phyloP scores from a whole-genome alignment of 2,329 filamentous ascomycete species.

The Fusarium buharicum region DNA sequence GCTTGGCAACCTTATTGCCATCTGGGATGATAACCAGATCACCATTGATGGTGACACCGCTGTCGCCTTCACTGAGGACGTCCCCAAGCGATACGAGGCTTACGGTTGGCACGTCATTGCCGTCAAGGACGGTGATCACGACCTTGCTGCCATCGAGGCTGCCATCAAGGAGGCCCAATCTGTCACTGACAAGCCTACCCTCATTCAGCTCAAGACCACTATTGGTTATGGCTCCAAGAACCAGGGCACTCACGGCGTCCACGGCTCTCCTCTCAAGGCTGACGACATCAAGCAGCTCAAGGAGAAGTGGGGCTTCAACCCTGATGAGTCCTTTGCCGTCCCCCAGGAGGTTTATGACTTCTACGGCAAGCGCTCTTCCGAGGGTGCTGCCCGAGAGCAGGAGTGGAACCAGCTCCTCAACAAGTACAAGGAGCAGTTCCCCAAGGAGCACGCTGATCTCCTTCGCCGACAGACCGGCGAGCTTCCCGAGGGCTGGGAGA shows the following conservation, averaged over 20 bases:
- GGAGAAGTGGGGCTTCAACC: constrained; percentile 95
- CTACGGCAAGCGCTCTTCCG: constrained; percentile 84
- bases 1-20: constrained; percentile 94
- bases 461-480: constrained; percentile 81
- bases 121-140: constrained; percentile 88
- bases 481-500: constrained; percentile 97
- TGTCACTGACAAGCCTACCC: constrained; percentile 93
- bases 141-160: constrained; percentile 86
- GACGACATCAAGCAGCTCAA: constrained; percentile 96
- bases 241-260: constrained; percentile 93
- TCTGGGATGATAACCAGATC: constrained; percentile 99
- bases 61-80: constrained; percentile 96
- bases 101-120: constrained; percentile 94
- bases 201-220: constrained; percentile 97
- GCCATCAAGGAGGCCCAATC: constrained; percentile 87
- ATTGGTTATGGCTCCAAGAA: constrained; percentile 96
- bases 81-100: constrained; percentile 91
- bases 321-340: constrained; percentile 90
- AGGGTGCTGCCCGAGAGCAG: constrained; percentile 88
- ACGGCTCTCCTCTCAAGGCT: constrained; percentile 94
- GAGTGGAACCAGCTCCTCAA: constrained; percentile 95
- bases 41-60: constrained; percentile 95
- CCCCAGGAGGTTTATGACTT: constrained; percentile 94
- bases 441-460: constrained; percentile 82
- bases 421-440: constrained; percentile 84